These are phyloP conservation scores for Suillus lakei DNA, from an alignment of 768 basidiomycete genomes.

Conservation along the genomic window DNA sequence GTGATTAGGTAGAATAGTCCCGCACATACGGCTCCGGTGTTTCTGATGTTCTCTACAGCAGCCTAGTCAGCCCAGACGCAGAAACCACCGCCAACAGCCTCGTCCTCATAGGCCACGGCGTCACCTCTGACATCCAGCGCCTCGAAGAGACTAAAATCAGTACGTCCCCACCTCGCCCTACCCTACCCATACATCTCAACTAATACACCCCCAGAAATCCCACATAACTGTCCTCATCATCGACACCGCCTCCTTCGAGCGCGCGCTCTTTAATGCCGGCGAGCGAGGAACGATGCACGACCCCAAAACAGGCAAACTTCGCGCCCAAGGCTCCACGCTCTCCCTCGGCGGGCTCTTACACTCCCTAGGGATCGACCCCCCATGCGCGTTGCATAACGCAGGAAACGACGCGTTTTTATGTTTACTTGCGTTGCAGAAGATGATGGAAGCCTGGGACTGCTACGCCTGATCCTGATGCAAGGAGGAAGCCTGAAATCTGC, in stretches of 20 bases:
- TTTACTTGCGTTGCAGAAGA: slow-evolving; percentile 69
- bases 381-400: slow-evolving; percentile 65
- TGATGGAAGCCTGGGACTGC: slow-evolving; percentile 61
- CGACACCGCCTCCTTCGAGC: slow-evolving; percentile 69
- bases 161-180: slow-evolving; percentile 39
- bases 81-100: slow-evolving; percentile 72
- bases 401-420: slow-evolving; percentile 80
- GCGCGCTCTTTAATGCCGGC: slow-evolving; percentile 61
- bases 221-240: slow-evolving; percentile 72
- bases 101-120: slow-evolving; percentile 70
- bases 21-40: slow-evolving; percentile 8
- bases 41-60: slow-evolving; percentile 45
- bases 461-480: slow-evolving; percentile 22
- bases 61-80: slow-evolving; percentile 75
- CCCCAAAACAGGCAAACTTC: slow-evolving; percentile 56
- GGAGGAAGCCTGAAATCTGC: slow-evolving; percentile 17
- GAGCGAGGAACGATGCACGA: slow-evolving; percentile 65
- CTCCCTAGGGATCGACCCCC: slow-evolving; percentile 49
- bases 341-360: slow-evolving; percentile 66
- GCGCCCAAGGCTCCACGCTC: slow-evolving; percentile 57
- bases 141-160: slow-evolving; percentile 84
- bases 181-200: background rate
- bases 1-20: slow-evolving; percentile 59
- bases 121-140: slow-evolving; percentile 57
- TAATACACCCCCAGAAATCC: slow-evolving; percentile 54